Conservation (phyloP, 352 stramenopile species). For the Thalassiosira delicatula region DNA sequence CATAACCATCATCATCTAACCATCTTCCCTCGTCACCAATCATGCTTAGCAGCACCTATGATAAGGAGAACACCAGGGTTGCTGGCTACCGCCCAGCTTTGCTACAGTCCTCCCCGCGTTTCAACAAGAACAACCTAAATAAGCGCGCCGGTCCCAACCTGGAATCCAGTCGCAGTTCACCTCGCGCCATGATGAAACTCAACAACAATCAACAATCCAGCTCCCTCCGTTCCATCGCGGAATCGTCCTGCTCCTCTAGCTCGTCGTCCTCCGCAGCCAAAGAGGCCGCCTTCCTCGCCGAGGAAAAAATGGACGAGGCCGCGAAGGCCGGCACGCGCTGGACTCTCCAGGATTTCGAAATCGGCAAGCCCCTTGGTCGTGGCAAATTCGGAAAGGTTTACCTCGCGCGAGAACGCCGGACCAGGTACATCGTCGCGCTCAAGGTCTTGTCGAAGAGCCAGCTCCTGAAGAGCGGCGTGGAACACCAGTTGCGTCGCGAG, state of each 20-base stretch:
- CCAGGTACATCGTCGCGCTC: slow-evolving; percentile 98
- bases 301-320: slow-evolving; percentile 36
- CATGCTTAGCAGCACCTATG: too few species aligned
- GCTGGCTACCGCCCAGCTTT: too few species aligned
- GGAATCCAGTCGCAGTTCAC: slow-evolving; percentile 3
- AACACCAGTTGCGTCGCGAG: slow-evolving; percentile 98
- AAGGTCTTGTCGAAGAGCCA: slow-evolving; percentile 98
- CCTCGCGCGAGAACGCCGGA: slow-evolving; percentile 95
- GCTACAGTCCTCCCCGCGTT: background rate
- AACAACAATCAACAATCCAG: too few species aligned
- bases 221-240: background rate
- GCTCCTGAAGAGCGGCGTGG: slow-evolving; percentile 95
- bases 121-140: slow-evolving; percentile 15
- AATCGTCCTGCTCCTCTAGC: background rate
- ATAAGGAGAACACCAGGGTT: too few species aligned
- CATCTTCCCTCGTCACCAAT: too few species aligned
- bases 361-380: slow-evolving; percentile 96
- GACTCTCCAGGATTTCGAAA: slow-evolving; percentile 98
- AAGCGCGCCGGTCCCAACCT: background rate
- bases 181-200: slow-evolving; percentile 8
- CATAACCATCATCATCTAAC: too few species aligned
- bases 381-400: slow-evolving; percentile 99
- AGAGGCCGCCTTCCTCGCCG: slow-evolving; percentile 26
- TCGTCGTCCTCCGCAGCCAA: too few species aligned
- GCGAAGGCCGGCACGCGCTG: slow-evolving; percentile 67